Percentiles rank a stretch among this genome's conserved stretches.
phyloP scores from a whole-genome alignment of 805 yeast genomes.

The Starmerella stellata region DNA sequence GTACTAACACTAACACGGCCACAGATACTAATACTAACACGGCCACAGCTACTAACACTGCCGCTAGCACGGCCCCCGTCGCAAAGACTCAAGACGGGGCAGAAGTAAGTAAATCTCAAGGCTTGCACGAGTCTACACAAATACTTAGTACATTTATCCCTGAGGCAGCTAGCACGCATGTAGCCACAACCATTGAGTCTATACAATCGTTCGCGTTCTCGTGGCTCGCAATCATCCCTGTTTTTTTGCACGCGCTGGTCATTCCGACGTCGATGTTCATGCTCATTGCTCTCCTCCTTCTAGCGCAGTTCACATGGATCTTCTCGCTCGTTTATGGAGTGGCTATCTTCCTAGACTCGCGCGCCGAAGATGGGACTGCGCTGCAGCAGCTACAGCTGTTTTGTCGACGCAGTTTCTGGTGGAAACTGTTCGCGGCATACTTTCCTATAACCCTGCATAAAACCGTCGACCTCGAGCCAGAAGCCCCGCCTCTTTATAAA shows the following conservation, averaged over 20 bases:
- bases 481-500: slow-evolving; percentile 27
- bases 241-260: slow-evolving; percentile 56
- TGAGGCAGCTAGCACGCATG: too few species aligned
- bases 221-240: slow-evolving; percentile 31
- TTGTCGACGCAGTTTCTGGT: slow-evolving; percentile 39
- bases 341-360: slow-evolving; percentile 40
- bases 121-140: too few species aligned
- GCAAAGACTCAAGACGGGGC: too few species aligned
- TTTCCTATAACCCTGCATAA: slow-evolving; percentile 64
- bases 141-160: too few species aligned
- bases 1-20: too few species aligned
- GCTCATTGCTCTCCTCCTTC: slow-evolving; percentile 36
- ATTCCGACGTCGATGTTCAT: slow-evolving; percentile 32
- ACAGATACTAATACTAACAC: too few species aligned
- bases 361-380: slow-evolving; percentile 61
- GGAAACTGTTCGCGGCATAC: slow-evolving; percentile 58
- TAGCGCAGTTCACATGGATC: slow-evolving; percentile 52
- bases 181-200: too few species aligned
- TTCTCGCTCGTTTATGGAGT: slow-evolving; percentile 40
- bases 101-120: too few species aligned
- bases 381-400: slow-evolving; percentile 36
- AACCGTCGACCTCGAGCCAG: slow-evolving; percentile 52
- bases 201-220: too few species aligned
- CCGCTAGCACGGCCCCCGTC: too few species aligned
- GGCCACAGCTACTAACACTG: too few species aligned